A percentile compares a stretch with the other conserved stretches of the same genome.
Evolutionary conservation across 441 rosid species (phyloP).

Genomic region (Erysimum cheiri): DNA sequence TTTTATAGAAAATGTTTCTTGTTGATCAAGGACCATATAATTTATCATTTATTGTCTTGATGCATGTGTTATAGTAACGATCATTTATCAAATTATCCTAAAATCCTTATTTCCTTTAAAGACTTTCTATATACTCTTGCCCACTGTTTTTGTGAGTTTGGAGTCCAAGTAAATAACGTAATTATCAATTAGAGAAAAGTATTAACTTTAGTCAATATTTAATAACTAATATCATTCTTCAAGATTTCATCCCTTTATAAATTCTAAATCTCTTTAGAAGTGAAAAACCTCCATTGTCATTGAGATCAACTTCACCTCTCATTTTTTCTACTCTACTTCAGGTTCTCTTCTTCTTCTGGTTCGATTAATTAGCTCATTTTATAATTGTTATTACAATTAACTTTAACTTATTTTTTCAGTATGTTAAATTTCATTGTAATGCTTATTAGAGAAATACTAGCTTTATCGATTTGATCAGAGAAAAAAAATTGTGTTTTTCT

Average conservation of each 20-base stretch:
- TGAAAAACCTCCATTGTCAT: not conserved
- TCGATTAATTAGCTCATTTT: not conserved
- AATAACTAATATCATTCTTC: constrained; percentile 7
- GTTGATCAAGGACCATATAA: not conserved
- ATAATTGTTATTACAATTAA: not conserved
- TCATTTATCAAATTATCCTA: not conserved
- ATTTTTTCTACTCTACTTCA: constrained; percentile 6
- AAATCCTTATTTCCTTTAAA: not conserved
- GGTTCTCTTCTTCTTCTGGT: constrained; percentile 5
- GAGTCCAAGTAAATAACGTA: constrained; percentile 10
- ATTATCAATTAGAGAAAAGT: not conserved
- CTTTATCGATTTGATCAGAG: not conserved
- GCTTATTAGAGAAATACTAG: not conserved
- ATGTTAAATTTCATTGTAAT: not conserved
- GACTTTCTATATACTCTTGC: not conserved
- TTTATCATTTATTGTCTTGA: not conserved
- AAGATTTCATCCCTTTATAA: constrained; percentile 3
- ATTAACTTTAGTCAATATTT: not conserved
- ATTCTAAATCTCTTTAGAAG: not conserved
- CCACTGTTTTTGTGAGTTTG: constrained; percentile 5
- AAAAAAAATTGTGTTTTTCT: not conserved
- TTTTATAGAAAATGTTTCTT: not conserved
- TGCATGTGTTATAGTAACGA: not conserved
- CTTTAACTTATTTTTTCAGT: not conserved
- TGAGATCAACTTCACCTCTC: not conserved